Conservation (phyloP, 176 grass and related monocot genomes). For the Luzula sylvatica region DNA sequence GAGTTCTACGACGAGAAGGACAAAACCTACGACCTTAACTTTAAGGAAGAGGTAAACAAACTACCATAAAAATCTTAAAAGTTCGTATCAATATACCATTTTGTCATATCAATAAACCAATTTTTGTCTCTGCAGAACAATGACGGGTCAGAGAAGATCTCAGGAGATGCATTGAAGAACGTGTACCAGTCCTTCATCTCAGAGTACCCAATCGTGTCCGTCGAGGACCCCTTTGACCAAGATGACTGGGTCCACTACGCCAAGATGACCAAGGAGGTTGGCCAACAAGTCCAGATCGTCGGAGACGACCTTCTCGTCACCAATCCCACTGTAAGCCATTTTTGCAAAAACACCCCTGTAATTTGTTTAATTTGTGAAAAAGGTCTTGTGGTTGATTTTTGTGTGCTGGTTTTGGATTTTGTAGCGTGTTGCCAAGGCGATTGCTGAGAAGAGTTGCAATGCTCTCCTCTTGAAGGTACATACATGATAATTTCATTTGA, state of each 20-base stretch:
- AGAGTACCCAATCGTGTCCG: slow-evolving; percentile 89
- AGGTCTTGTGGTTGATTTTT: background rate
- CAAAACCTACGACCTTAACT: slow-evolving; percentile 78
- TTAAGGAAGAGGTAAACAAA: slow-evolving; percentile 68
- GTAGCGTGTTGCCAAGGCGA: slow-evolving; percentile 92
- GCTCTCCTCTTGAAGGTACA: slow-evolving; percentile 92
- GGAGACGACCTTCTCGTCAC: slow-evolving; percentile 97
- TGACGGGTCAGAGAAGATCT: slow-evolving; percentile 70
- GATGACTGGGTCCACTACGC: slow-evolving; percentile 88
- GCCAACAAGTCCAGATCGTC: slow-evolving; percentile 79
- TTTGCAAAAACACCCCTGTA: no score
- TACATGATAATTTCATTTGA: background rate
- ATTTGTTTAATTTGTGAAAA: background rate
- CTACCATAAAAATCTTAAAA: background rate
- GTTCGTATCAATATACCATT: background rate
- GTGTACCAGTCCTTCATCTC: slow-evolving; percentile 74
- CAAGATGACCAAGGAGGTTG: slow-evolving; percentile 79
- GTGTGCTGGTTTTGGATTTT: background rate
- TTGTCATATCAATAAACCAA: background rate
- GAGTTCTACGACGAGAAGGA: slow-evolving; percentile 74
- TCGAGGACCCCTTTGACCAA: slow-evolving; percentile 91
- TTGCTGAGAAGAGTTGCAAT: slow-evolving; percentile 75
- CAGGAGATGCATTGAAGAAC: slow-evolving; percentile 62
- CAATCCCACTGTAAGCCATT: slow-evolving; percentile 69
- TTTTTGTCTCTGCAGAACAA: slow-evolving; percentile 44